phyloP scores from a whole-genome alignment of 2,329 filamentous ascomycete species.

The Pseudogymnoascus sp. region DNA sequence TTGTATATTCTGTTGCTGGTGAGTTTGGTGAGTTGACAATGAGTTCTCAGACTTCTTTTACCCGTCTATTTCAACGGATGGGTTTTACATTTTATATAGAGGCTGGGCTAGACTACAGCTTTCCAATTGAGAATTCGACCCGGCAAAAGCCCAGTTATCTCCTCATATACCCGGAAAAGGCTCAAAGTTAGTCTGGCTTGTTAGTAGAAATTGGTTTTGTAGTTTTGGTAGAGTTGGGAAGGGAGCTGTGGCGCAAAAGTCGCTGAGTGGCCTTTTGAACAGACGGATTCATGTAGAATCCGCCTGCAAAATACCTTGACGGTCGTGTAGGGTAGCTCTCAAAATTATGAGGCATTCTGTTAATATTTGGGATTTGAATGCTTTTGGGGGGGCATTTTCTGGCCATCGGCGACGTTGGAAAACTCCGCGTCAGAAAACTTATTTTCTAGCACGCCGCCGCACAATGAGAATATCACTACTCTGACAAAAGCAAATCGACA shows the following conservation, averaged over 20 bases:
- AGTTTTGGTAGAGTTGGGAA: not conserved
- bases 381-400: not conserved
- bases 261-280: not conserved
- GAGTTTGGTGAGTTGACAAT: not conserved
- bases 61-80: not conserved
- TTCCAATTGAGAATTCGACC: not conserved
- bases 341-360: not conserved
- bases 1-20: not conserved
- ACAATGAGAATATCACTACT: not conserved
- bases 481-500: not conserved
- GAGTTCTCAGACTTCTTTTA: not conserved
- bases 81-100: not conserved
- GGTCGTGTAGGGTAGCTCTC: not conserved
- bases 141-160: not conserved
- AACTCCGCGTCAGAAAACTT: not conserved
- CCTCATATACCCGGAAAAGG: not conserved
- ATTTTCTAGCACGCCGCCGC: not conserved
- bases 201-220: not conserved
- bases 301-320: not conserved
- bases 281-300: not conserved
- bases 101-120: slow-evolving; percentile 15
- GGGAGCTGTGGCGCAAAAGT: not conserved
- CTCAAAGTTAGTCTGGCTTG: not conserved
- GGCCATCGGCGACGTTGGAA: not conserved
- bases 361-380: not conserved